Percentiles rank a stretch among this genome's conserved stretches.
Conservation (phyloP, 192 early-diverging fungal genomes). For the Rhizophagus clarus region DNA sequence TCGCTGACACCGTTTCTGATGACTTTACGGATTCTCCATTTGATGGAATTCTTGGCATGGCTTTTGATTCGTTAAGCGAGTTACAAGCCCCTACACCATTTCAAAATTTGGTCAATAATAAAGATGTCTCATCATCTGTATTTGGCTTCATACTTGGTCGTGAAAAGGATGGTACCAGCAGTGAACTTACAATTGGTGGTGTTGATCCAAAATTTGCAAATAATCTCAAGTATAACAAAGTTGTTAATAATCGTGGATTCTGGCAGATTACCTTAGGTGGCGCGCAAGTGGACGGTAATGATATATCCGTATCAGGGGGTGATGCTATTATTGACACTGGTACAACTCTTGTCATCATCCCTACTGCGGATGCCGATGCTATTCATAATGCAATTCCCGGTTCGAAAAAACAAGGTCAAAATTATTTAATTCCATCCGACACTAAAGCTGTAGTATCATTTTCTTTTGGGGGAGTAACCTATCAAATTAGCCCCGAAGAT, state of each 20-base stretch:
- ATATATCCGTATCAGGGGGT: not conserved
- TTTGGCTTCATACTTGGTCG: constrained; percentile 63
- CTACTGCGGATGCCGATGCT: constrained; percentile 34
- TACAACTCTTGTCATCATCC: constrained; percentile 54
- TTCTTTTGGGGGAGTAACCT: constrained; percentile 1
- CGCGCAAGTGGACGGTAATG: not conserved
- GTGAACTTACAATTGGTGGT: constrained; percentile 28
- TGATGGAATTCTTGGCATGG: constrained; percentile 63
- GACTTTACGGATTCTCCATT: constrained; percentile 52
- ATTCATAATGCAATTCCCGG: constrained; percentile 50
- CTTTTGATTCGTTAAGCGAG: constrained; percentile 45
- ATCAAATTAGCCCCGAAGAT: constrained; percentile 8
- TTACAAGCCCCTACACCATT: constrained; percentile 45
- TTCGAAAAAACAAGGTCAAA: constrained; percentile 26
- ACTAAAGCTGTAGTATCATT: constrained; percentile 15
- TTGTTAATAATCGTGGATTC: not conserved
- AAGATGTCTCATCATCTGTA: constrained; percentile 48
- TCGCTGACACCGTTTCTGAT: constrained; percentile 49
- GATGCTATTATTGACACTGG: constrained; percentile 50
- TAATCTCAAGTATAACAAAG: not conserved
- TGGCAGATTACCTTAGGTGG: constrained; percentile 14
- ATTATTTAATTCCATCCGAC: constrained; percentile 5
- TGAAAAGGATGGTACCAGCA: constrained; percentile 22
- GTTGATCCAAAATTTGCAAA: not conserved
- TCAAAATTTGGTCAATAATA: constrained; percentile 54